phyloP scores from a whole-genome alignment of 2,329 filamentous ascomycete species.

The Beauveria asiatica region DNA sequence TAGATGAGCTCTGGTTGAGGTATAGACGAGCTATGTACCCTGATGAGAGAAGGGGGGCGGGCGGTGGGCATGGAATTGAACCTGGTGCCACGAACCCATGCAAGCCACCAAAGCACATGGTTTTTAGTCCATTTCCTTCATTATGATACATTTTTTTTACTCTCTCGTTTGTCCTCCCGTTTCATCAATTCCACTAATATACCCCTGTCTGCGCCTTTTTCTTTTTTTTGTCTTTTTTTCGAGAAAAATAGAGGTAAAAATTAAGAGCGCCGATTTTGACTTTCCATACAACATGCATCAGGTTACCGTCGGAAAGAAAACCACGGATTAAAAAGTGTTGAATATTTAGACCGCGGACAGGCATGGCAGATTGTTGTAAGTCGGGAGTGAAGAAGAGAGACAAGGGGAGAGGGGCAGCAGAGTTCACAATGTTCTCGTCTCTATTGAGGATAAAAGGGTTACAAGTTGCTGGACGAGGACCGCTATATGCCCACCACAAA shows the following conservation, averaged over 20 bases:
- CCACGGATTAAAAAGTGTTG: not conserved
- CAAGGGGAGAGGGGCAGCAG: not conserved
- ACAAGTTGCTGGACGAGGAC: not conserved
- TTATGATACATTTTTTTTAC: not conserved
- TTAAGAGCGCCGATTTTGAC: no score
- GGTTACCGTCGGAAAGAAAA: not conserved
- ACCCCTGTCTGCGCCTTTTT: not conserved
- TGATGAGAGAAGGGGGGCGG: not conserved
- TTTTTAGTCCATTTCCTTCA: not conserved
- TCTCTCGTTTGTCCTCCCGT: not conserved
- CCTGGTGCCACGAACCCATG: not conserved
- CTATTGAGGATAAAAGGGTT: not conserved
- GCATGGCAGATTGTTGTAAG: no score
- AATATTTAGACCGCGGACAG: no score
- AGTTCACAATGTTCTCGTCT: no score
- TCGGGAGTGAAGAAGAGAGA: not conserved
- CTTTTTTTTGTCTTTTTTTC: not conserved
- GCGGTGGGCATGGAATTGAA: not conserved
- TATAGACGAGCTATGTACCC: no score
- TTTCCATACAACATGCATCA: not conserved
- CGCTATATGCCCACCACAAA: conserved; percentile 10
- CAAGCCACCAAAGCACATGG: not conserved
- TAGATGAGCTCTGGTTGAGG: no score
- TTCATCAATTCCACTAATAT: not conserved
- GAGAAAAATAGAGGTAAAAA: no score